Percentiles rank a stretch among this genome's conserved stretches.
These are phyloP conservation scores for Flueggea neowawraea DNA, from an alignment of 441 rosid species.

Conservation along the genomic window DNA sequence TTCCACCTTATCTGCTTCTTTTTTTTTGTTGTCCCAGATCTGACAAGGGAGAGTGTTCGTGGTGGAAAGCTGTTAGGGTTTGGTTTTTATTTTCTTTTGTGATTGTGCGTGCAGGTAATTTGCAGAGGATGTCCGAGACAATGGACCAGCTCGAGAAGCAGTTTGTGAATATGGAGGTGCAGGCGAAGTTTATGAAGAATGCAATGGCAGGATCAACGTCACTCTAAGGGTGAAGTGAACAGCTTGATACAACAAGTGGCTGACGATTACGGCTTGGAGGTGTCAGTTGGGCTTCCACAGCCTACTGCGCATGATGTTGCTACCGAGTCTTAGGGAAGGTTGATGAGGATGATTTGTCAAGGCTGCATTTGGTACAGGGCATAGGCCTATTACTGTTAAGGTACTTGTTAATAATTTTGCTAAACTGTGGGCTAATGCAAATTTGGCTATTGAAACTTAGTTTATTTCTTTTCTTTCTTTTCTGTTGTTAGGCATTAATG, in stretches of 20 bases:
- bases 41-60: no score
- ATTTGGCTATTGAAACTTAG: no score
- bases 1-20: no score
- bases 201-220: constrained; percentile 96
- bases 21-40: no score
- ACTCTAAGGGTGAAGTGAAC: constrained; percentile 88
- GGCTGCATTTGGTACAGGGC: no score
- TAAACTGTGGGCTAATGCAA: no score
- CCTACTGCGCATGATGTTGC: constrained; percentile 85
- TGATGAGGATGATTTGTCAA: constrained; percentile 84
- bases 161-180: constrained; percentile 96
- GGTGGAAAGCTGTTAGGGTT: no score
- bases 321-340: constrained; percentile 70
- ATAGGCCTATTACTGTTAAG: no score
- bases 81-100: no score
- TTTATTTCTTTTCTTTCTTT: no score
- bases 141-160: constrained; percentile 95
- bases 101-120: constrained; percentile 77
- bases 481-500: no score
- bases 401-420: no score
- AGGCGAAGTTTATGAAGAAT: constrained; percentile 94
- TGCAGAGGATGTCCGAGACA: constrained; percentile 93
- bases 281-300: constrained; percentile 89
- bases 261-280: constrained; percentile 86
- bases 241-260: constrained; percentile 97